Conservation (phyloP, 345 rosid genomes). For the Durio zibethinus region DNA sequence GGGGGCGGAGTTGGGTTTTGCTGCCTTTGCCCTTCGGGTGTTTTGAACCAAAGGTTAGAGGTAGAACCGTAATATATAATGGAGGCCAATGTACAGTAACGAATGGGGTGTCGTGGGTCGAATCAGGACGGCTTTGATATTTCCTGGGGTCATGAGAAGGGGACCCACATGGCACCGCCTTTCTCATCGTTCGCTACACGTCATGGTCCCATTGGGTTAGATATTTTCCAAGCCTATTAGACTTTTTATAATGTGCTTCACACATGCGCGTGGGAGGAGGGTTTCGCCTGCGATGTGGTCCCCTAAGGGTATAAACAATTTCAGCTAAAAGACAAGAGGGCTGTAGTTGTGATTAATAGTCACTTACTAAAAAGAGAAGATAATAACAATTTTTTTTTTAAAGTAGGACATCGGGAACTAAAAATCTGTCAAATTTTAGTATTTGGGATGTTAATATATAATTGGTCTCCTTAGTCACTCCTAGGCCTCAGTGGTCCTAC, state of each 20-base stretch:
- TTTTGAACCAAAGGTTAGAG: not conserved
- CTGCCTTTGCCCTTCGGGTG: not conserved
- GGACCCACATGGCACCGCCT: constrained; percentile 43
- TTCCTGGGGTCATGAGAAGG: constrained; percentile 33
- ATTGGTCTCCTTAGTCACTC: too few species aligned
- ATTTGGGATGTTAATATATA: too few species aligned
- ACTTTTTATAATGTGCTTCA: not conserved
- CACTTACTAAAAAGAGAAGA: not conserved
- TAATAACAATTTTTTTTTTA: too few species aligned
- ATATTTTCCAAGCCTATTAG: constrained; percentile 24
- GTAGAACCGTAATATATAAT: constrained; percentile 17
- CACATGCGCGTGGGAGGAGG: constrained; percentile 23
- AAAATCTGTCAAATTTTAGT: too few species aligned
- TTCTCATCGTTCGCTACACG: constrained; percentile 37
- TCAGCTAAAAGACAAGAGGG: not conserved
- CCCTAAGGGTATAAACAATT: not conserved
- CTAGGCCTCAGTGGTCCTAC: too few species aligned
- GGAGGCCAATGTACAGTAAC: constrained; percentile 16
- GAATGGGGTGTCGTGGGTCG: constrained; percentile 31
- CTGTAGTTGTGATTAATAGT: not conserved
- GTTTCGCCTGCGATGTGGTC: constrained; percentile 15
- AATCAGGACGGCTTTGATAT: constrained; percentile 30
- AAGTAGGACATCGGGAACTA: too few species aligned
- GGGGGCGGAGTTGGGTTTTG: not conserved
- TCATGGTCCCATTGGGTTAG: constrained; percentile 26